phyloP scores from a whole-genome alignment of 352 stramenopile genomes.

The Globisporangium cystogenes region DNA sequence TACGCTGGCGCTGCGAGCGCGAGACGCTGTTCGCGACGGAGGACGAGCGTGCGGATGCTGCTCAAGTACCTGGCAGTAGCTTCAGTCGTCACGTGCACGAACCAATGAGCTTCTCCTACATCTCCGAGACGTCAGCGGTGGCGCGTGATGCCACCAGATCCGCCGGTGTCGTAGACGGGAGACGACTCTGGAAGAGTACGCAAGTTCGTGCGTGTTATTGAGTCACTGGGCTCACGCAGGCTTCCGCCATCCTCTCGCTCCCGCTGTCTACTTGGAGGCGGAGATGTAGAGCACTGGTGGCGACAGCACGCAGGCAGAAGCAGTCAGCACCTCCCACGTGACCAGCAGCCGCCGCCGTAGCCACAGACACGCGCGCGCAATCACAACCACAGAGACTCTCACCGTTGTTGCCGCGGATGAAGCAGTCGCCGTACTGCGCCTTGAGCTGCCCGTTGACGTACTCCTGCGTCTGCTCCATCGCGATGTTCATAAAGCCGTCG shows the following conservation, averaged over 20 bases:
- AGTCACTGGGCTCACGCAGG: neutral
- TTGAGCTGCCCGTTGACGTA: slow-evolving; percentile 99
- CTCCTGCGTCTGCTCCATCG: slow-evolving; percentile 99
- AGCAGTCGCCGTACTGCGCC: slow-evolving; percentile 99
- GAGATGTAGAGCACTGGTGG: slow-evolving; percentile 79
- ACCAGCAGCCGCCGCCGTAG: neutral
- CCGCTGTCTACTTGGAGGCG: slow-evolving; percentile 50
- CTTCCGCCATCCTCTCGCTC: neutral
- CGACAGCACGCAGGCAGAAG: neutral
- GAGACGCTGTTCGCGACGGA: no score
- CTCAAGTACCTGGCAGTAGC: no score
- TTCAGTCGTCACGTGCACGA: no score
- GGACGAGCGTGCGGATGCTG: no score
- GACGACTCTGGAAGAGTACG: no score
- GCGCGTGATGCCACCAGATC: neutral
- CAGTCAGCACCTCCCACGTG: neutral
- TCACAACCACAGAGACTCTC: slow-evolving; percentile 10
- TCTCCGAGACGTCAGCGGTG: no score
- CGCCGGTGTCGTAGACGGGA: no score
- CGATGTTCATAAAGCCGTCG: slow-evolving; percentile 99
- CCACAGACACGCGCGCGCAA: neutral
- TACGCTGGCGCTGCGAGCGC: no score
- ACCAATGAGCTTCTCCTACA: no score
- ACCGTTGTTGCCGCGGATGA: slow-evolving; percentile 99
- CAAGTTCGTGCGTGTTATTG: neutral